These are phyloP conservation scores for Suillus brevipes DNA, from an alignment of 768 basidiomycete species.

Conservation along the genomic window DNA sequence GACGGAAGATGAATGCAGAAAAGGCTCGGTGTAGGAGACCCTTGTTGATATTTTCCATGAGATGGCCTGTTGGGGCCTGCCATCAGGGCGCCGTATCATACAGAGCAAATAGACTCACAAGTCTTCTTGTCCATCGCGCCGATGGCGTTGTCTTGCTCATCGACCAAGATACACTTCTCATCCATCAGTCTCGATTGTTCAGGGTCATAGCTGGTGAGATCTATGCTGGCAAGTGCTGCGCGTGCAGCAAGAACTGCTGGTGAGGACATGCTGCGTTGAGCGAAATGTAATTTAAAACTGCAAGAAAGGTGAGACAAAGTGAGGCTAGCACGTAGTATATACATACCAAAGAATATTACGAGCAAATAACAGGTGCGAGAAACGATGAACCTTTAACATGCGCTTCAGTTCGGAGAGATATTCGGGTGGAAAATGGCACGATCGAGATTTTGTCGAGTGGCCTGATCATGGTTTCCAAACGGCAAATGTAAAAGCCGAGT, in stretches of 20 bases:
- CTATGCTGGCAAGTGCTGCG: conserved; percentile 68
- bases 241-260: conserved; percentile 63
- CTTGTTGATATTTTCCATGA: conserved; percentile 95
- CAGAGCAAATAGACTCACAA: conserved; percentile 52
- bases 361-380: neutral
- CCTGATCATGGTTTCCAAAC: neutral
- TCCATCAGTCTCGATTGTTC: conserved; percentile 96
- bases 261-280: conserved; percentile 46
- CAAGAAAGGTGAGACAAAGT: conserved; percentile 1
- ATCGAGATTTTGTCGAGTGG: neutral
- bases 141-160: conserved; percentile 80
- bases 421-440: conserved; percentile 5
- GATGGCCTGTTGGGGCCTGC: conserved; percentile 62
- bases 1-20: conserved; percentile 95
- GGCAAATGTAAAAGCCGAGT: neutral
- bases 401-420: neutral
- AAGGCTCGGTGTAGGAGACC: conserved; percentile 97
- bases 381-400: neutral
- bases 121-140: conserved; percentile 96
- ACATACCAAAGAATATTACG: neutral
- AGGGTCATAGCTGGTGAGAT: conserved; percentile 82
- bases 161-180: conserved; percentile 90
- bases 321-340: neutral
- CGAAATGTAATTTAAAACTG: conserved; percentile 1
- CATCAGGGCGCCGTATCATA: neutral